These are phyloP conservation scores for Backusella circina DNA, from an alignment of 192 early-diverging fungal species.

Conservation along the genomic window DNA sequence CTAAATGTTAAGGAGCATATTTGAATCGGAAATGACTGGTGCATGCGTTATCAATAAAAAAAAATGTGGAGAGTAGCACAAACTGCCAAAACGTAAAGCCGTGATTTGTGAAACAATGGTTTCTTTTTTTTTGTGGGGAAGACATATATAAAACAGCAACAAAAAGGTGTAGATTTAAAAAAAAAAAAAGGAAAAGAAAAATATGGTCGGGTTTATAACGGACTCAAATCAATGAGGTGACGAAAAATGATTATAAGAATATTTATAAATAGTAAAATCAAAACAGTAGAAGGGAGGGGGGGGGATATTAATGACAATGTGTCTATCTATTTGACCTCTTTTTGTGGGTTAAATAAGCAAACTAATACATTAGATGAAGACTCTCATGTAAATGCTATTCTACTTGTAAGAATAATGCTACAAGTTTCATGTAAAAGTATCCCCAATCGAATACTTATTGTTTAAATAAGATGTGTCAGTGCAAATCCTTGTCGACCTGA, in stretches of 20 bases:
- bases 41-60: not conserved
- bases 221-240: not conserved
- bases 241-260: not conserved
- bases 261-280: not conserved
- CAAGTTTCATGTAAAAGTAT: not conserved
- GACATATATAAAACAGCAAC: not conserved
- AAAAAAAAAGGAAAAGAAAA: not conserved
- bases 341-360: no score
- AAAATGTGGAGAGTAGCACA: not conserved
- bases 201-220: no score
- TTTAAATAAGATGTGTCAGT: conserved; percentile 25
- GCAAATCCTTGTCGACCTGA: conserved; percentile 47
- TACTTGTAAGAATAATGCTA: not conserved
- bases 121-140: not conserved
- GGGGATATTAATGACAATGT: not conserved
- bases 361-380: no score
- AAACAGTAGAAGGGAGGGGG: not conserved
- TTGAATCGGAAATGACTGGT: not conserved
- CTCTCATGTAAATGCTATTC: not conserved
- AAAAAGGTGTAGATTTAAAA: not conserved
- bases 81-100: conserved; percentile 12
- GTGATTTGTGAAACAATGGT: not conserved
- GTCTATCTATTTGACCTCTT: not conserved
- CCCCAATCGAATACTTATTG: not conserved
- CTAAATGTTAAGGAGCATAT: conserved; percentile 6